Evolutionary conservation across 2,329 filamentous ascomycete species (phyloP), one percentile per base, ranked within the genome.

Genomic region (Fusarium sp.): DNA sequence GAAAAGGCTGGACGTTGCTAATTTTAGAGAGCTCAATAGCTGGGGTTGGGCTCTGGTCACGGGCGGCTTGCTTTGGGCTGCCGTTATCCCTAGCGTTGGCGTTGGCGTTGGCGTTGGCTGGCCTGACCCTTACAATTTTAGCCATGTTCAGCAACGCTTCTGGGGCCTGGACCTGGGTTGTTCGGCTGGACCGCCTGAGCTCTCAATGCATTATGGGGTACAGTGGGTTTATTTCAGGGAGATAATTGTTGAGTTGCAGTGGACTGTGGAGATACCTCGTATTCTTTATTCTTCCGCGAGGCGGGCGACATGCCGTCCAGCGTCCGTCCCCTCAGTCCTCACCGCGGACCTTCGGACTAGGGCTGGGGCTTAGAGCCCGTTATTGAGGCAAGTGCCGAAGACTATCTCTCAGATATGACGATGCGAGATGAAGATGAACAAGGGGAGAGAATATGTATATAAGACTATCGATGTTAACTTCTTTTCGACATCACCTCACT

Each of bases 361-460:
- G 11, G n/a, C 30, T 52, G 47, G 50, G 42, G 46, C 32, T 33
- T 40, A 32, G 53, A 50, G 13, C 11, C 38, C 32, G n/a, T 38
- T 70, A 35, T 38, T 30, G 49, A 35, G 44, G 54, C n/a, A 56
- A 61, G 38, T 65, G 40, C 56, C 44, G 42, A 18, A 30, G 60
- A 21, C 30, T 32, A 35, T 68, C 40, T 49, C 63, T 44, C 35
- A 46, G 43, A 30, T 60, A 46, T 71, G 60, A 62, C 44, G 59
- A 67, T 61, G 25, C 50, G 33, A 35, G 33, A 61, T 59, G 57
- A 40, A 49, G 33, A 42, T 56, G 46, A 50, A 40, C 16, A 38
- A 28, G 35, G 32, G 37, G 35, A n/a, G 30, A n/a, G 23, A 16
- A 15, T 23, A n/a, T 69, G 47, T 64, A 73, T 73, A 73, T 71